Conservation (phyloP, 192 early-diverging fungal species). For the Umbelopsis isabellina region DNA sequence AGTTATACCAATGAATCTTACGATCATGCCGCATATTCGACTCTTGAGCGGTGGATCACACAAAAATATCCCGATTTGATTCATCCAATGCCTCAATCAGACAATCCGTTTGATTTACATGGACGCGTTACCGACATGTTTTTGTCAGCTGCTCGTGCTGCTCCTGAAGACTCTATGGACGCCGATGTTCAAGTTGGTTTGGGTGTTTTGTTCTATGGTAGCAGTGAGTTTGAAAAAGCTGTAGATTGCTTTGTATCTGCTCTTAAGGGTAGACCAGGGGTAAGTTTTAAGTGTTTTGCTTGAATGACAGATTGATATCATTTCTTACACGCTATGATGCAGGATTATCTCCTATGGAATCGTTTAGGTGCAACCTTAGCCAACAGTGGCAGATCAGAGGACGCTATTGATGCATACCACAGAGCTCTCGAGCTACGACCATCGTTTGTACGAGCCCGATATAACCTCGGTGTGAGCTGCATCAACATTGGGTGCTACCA, state of each 20-base stretch:
- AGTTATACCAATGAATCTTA: slow-evolving; percentile 97
- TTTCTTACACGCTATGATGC: background rate
- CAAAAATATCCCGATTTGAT: slow-evolving; percentile 69
- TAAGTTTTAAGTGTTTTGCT: slow-evolving; percentile 18
- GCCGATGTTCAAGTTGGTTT: slow-evolving; percentile 93
- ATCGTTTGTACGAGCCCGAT: slow-evolving; percentile 94
- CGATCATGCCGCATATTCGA: slow-evolving; percentile 86
- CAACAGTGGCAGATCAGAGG: slow-evolving; percentile 73
- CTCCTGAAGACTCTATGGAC: slow-evolving; percentile 66
- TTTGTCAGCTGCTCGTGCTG: slow-evolving; percentile 75
- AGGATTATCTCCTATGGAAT: slow-evolving; percentile 96
- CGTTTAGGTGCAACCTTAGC: slow-evolving; percentile 96
- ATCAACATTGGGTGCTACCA: slow-evolving; percentile 89
- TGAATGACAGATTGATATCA: background rate
- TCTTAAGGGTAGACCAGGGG: slow-evolving; percentile 74
- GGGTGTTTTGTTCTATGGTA: slow-evolving; percentile 94
- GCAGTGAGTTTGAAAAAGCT: slow-evolving; percentile 90
- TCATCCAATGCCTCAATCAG: slow-evolving; percentile 36
- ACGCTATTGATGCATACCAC: slow-evolving; percentile 94
- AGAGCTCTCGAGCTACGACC: slow-evolving; percentile 93
- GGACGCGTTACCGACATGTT: slow-evolving; percentile 79
- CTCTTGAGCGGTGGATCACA: slow-evolving; percentile 87
- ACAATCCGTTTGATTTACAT: slow-evolving; percentile 58
- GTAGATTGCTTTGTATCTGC: slow-evolving; percentile 97
- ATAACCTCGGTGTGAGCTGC: slow-evolving; percentile 95